Evolutionary conservation across 2,329 filamentous ascomycete genomes (phyloP).

Genomic region (Colletotrichum scovillei): DNA sequence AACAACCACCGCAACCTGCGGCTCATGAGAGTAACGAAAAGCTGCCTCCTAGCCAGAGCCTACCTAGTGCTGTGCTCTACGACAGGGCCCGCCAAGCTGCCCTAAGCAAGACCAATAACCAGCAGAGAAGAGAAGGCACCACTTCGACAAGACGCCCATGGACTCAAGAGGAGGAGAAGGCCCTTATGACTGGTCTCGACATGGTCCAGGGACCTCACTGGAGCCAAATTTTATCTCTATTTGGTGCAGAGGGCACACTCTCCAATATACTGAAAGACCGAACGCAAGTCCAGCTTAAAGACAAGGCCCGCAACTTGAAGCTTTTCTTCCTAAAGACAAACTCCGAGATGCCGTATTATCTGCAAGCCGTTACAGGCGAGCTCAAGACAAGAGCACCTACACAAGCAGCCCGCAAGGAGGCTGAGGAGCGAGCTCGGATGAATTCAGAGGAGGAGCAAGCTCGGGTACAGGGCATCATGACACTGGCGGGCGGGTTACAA

Average conservation of each 20-base stretch:
- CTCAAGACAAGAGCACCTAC: slow-evolving; percentile 86
- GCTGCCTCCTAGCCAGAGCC: slow-evolving; percentile 67
- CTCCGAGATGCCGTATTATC: slow-evolving; percentile 88
- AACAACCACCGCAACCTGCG: slow-evolving; percentile 40
- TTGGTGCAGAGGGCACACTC: slow-evolving; percentile 82
- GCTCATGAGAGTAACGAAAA: slow-evolving; percentile 47
- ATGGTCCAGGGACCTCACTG: slow-evolving; percentile 92
- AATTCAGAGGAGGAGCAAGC: slow-evolving; percentile 71
- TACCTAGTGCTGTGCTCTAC: slow-evolving; percentile 66
- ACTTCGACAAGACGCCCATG: slow-evolving; percentile 80
- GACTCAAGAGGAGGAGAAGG: slow-evolving; percentile 90
- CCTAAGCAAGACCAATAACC: slow-evolving; percentile 65
- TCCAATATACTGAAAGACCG: slow-evolving; percentile 88
- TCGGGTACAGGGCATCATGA: slow-evolving; percentile 70
- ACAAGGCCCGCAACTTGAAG: slow-evolving; percentile 91
- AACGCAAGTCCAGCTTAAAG: slow-evolving; percentile 91
- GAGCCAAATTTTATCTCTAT: slow-evolving; percentile 90
- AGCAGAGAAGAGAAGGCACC: slow-evolving; percentile 66
- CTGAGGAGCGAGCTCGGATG: slow-evolving; percentile 70
- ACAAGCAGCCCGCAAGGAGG: slow-evolving; percentile 76
- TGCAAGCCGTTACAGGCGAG: slow-evolving; percentile 90
- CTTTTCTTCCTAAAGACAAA: slow-evolving; percentile 92
- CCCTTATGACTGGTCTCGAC: slow-evolving; percentile 88
- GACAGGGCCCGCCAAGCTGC: slow-evolving; percentile 70
- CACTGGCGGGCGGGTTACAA: slow-evolving; percentile 64